Evolutionary conservation across 129 eudicot species (phyloP), one percentile per base, ranked within the genome.

Genomic region (Glebionis coronaria): DNA sequence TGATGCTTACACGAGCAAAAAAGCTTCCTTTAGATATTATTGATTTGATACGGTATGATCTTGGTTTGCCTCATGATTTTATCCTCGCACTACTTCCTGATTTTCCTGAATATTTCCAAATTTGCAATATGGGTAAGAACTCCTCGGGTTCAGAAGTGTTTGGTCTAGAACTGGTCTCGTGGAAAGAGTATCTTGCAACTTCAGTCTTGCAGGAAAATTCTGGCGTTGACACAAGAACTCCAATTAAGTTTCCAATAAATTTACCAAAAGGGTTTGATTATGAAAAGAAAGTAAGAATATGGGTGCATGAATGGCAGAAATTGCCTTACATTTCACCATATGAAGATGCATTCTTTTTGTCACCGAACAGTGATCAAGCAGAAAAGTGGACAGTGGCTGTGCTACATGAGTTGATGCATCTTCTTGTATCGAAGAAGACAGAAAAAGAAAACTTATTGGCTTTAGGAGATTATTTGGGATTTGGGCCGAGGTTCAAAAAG

Each of bases 301-400:
- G 96, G 95, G 76, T 77, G 35, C 82, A 78, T 12, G 91, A 86
- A 67, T 93, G 92, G 97, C 92, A 88, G 72, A 80, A 61, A 64
- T 77, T 88, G 82, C 91, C 96, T 1, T 92, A 85, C 73, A 85
- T 92, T 70, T 88, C 98, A 12, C 98, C 98, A 9, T 92, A 93
- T 60, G 98, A 88, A 82, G 83, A 88, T 73, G 98, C 95, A 15
- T 93, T 83, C 71, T 91, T 86, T 75, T 65, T 93, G 80, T 67
- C 88, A 0, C 92, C 97, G 4, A 74, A 76, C 35, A 64, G 95
- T 45, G 96, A 93, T 81, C 97, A 84, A 49, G 91, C 95, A 3
- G 98, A 93, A 79, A 93, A 86, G 65, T 93, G 89, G 86, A 76
- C 86, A 18, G 97, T 88, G 61, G 90, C 83, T 4, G 86, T 88